Evolutionary conservation across 2,329 filamentous ascomycete species (phyloP).

Genomic region (Coleophoma eucalyptorum): DNA sequence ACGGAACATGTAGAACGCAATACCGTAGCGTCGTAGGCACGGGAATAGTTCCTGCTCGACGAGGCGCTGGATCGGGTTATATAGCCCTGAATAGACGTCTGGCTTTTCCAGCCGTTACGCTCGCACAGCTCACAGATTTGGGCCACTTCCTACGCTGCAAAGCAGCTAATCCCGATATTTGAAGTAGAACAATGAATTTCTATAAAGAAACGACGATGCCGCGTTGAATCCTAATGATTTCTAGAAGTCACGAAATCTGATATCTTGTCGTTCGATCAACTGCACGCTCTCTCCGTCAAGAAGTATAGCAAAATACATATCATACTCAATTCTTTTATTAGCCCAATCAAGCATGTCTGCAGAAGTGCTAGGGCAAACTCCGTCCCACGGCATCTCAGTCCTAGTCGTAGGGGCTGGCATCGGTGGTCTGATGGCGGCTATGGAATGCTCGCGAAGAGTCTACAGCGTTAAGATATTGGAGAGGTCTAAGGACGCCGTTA

Average conservation of each 20-base stretch:
- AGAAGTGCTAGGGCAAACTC: too few species aligned
- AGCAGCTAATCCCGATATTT: too few species aligned
- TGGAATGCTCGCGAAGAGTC: slow-evolving; percentile 56
- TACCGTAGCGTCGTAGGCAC: slow-evolving; percentile 52
- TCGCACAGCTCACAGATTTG: slow-evolving; percentile 27
- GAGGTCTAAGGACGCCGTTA: slow-evolving; percentile 35
- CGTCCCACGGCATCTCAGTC: slow-evolving; percentile 42
- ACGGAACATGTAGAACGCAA: slow-evolving; percentile 60
- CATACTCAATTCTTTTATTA: too few species aligned
- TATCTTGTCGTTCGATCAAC: too few species aligned
- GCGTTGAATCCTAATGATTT: too few species aligned
- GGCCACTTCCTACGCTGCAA: slow-evolving; percentile 22
- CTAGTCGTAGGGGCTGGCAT: slow-evolving; percentile 51
- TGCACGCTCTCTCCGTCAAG: too few species aligned
- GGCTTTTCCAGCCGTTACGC: slow-evolving; percentile 27
- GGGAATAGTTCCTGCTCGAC: slow-evolving; percentile 61
- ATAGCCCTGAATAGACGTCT: slow-evolving; percentile 30
- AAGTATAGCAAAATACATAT: too few species aligned
- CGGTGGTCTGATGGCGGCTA: slow-evolving; percentile 53
- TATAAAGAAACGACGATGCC: too few species aligned
- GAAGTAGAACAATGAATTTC: too few species aligned
- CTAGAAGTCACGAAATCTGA: too few species aligned
- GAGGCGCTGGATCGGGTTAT: slow-evolving; percentile 30
- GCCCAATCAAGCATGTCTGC: too few species aligned
- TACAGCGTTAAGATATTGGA: slow-evolving; percentile 46